Percentiles rank a stretch among this genome's conserved stretches.
Conservation (phyloP, 2,329 filamentous ascomycete species). For the Stagonosporopsis tanaceti region DNA sequence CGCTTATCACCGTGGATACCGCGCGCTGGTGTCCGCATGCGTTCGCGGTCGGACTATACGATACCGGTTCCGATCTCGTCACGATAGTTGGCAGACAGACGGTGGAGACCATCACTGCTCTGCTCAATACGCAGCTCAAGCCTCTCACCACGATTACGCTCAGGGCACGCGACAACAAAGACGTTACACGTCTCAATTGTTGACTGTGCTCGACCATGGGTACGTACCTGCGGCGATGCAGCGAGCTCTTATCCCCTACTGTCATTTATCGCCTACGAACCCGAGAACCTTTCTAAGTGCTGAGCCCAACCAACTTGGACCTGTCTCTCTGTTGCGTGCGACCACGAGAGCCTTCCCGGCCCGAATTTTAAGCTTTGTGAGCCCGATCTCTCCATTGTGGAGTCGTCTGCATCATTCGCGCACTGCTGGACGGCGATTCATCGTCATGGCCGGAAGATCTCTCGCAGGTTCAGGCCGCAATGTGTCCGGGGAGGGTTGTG, state of each 20-base stretch:
- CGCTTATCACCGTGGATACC: slow-evolving; percentile 15
- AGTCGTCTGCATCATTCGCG: slow-evolving; percentile 10
- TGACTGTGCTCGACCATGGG: not conserved
- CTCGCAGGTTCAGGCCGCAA: not conserved
- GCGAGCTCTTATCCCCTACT: not conserved
- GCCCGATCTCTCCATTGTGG: slow-evolving; percentile 6
- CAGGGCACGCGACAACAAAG: slow-evolving; percentile 3
- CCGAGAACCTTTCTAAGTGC: too few species aligned
- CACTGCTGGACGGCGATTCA: slow-evolving; percentile 10
- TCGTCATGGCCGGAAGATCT: slow-evolving; percentile 3
- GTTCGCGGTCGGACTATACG: slow-evolving; percentile 13
- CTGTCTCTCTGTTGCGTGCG: not conserved
- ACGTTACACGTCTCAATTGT: not conserved
- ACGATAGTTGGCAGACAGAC: not conserved
- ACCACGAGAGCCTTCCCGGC: not conserved
- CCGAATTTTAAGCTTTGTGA: not conserved
- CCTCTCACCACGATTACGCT: slow-evolving; percentile 6
- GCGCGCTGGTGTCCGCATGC: slow-evolving; percentile 9
- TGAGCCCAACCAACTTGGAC: too few species aligned
- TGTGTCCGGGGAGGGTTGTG: not conserved
- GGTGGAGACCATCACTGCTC: slow-evolving; percentile 6
- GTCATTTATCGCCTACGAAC: not conserved
- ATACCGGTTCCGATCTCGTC: slow-evolving; percentile 1
- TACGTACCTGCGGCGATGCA: too few species aligned
- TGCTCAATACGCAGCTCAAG: slow-evolving; percentile 10